phyloP scores from a whole-genome alignment of 257 asterid species.

The Solanum chmielewskii region DNA sequence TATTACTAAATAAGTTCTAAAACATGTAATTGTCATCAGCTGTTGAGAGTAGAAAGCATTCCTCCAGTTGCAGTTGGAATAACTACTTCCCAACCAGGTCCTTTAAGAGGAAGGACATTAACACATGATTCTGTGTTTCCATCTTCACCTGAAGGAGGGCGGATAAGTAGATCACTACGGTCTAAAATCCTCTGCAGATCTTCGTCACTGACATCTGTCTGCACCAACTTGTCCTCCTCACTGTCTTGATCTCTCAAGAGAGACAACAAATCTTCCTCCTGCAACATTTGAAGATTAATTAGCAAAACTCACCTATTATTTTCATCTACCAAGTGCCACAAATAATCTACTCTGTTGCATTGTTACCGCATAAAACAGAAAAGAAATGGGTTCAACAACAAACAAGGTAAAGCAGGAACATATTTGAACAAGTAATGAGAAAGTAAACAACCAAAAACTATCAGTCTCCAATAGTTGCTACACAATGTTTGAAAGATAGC shows the following conservation, averaged over 20 bases:
- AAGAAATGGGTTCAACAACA: neutral
- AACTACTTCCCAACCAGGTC: constrained; percentile 99
- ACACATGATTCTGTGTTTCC: neutral
- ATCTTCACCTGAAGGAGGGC: constrained; percentile 7
- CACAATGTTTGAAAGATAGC: neutral
- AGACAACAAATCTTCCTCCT: constrained; percentile 85
- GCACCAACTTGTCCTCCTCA: constrained; percentile 71
- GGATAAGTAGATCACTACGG: constrained; percentile 58
- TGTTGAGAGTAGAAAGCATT: constrained; percentile 68
- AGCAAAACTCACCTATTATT: neutral
- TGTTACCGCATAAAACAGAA: neutral
- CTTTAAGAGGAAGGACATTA: constrained; percentile 45
- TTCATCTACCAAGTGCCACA: neutral
- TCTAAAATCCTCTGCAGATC: constrained; percentile 71
- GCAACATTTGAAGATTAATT: neutral
- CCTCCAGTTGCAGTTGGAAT: constrained; percentile 73
- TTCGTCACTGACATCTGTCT: constrained; percentile 67
- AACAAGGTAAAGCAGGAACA: neutral
- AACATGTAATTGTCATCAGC: constrained; percentile 11
- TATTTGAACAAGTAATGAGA: neutral
- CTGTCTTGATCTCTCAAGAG: constrained; percentile 64
- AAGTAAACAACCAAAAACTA: neutral
- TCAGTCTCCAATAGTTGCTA: neutral
- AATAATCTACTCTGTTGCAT: neutral
- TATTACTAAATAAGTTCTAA: neutral